phyloP scores from a whole-genome alignment of 2,329 filamentous ascomycete species.

The Venturia nashicola region DNA sequence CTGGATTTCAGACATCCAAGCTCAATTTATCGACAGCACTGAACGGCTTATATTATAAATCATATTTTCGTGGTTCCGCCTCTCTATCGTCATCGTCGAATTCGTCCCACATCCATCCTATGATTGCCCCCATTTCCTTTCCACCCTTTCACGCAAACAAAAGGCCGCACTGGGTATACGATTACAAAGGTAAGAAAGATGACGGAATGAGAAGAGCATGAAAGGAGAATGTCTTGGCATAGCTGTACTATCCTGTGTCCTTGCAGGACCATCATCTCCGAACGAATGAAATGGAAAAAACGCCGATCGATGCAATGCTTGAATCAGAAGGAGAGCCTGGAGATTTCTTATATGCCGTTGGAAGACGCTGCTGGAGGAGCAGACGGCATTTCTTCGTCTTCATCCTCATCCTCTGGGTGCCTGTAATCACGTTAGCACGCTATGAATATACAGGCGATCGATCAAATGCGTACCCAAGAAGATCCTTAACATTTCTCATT shows the following conservation, averaged over 20 bases:
- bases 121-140: not conserved
- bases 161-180: constrained; percentile 2
- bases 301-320: not conserved
- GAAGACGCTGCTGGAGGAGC: not conserved
- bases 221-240: not conserved
- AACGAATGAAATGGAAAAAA: not conserved
- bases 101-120: not conserved
- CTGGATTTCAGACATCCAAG: no score
- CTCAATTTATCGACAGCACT: not conserved
- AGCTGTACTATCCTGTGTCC: not conserved
- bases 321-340: not conserved
- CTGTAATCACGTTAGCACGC: constrained; percentile 15
- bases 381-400: constrained; percentile 24
- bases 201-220: not conserved
- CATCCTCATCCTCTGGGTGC: constrained; percentile 31
- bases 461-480: constrained; percentile 55
- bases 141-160: not conserved
- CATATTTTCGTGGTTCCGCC: not conserved
- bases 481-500: constrained; percentile 85
- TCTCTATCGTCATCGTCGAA: not conserved
- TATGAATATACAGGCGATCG: not conserved
- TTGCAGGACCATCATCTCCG: not conserved
- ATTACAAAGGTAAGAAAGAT: not conserved
- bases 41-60: not conserved
- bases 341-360: not conserved